phyloP scores from a whole-genome alignment of 768 basidiomycete genomes.

The Tylopilus balloui region DNA sequence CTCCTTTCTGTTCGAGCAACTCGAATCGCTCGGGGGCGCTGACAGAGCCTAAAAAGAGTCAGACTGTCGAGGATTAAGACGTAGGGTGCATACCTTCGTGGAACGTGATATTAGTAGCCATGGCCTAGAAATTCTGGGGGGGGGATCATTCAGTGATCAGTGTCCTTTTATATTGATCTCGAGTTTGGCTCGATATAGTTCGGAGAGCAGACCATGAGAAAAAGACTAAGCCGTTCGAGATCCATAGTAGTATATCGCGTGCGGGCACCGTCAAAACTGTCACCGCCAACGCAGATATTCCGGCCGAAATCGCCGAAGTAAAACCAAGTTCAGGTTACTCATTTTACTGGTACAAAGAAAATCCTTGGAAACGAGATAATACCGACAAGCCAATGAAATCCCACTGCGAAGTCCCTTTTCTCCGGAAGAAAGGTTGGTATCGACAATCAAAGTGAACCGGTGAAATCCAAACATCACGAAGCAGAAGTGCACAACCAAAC shows the following conservation, averaged over 20 bases:
- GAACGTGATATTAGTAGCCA: slow-evolving; percentile 58
- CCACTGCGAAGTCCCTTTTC: slow-evolving; percentile 25
- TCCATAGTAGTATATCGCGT: background rate
- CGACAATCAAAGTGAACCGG: background rate
- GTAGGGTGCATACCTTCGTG: slow-evolving; percentile 49
- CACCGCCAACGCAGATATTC: background rate
- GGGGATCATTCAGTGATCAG: background rate
- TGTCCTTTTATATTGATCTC: slow-evolving; percentile 10
- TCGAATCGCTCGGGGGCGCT: slow-evolving; percentile 58
- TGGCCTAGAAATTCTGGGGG: slow-evolving; percentile 8
- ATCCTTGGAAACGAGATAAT: background rate
- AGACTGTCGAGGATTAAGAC: background rate
- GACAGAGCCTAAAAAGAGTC: slow-evolving; percentile 59
- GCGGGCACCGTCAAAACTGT: background rate
- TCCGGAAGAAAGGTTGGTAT: slow-evolving; percentile 16
- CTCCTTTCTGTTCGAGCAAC: slow-evolving; percentile 74
- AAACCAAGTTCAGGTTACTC: background rate
- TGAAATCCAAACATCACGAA: slow-evolving; percentile 9
- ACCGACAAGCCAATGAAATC: slow-evolving; percentile 3
- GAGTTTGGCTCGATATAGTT: background rate
- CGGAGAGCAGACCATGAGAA: slow-evolving; percentile 7
- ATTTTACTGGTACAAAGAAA: background rate
- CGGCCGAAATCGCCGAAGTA: slow-evolving; percentile 17
- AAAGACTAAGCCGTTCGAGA: background rate
- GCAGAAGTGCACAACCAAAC: slow-evolving; percentile 46